Evolutionary conservation across 768 basidiomycete genomes (phyloP).

Genomic region (Steccherinum ochraceum): DNA sequence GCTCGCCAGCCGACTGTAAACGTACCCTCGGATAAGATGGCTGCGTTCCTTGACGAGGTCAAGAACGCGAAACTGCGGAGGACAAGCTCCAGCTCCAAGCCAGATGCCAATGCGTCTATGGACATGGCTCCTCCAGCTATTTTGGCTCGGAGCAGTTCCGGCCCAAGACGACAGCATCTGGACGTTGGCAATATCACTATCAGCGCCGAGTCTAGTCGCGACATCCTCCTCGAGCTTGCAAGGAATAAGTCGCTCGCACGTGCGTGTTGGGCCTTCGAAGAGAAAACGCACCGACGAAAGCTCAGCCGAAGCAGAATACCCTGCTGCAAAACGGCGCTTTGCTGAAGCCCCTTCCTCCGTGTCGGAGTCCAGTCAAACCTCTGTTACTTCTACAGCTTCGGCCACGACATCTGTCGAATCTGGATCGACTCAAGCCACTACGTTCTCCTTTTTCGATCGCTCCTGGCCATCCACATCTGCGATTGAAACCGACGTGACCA

Average conservation of each 20-base stretch:
- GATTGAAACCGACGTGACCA: conserved; percentile 38
- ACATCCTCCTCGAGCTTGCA: neutral
- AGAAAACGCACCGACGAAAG: conserved; percentile 2
- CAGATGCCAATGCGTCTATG: neutral
- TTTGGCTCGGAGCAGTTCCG: neutral
- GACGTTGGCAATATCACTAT: neutral
- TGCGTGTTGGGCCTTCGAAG: neutral
- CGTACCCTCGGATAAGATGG: conserved; percentile 78
- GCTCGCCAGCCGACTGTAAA: conserved; percentile 62
- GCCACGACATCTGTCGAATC: conserved; percentile 4
- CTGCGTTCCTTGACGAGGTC: conserved; percentile 73
- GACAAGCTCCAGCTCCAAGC: too few species aligned
- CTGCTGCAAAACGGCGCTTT: conserved; percentile 6
- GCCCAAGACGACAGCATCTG: neutral
- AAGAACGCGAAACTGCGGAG: conserved; percentile 67
- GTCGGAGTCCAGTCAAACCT: conserved; percentile 11
- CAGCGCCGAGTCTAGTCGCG: neutral
- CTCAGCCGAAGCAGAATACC: conserved; percentile 7
- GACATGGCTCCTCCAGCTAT: too few species aligned
- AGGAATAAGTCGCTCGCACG: neutral
- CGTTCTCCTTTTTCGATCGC: conserved; percentile 7
- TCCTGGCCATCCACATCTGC: conserved; percentile 28
- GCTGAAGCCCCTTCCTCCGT: conserved; percentile 3
- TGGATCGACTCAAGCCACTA: conserved; percentile 2
- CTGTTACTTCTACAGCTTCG: conserved; percentile 12